These are phyloP conservation scores for Nyssa sinensis DNA, from an alignment of 148 eudicot species.

Conservation along the genomic window DNA sequence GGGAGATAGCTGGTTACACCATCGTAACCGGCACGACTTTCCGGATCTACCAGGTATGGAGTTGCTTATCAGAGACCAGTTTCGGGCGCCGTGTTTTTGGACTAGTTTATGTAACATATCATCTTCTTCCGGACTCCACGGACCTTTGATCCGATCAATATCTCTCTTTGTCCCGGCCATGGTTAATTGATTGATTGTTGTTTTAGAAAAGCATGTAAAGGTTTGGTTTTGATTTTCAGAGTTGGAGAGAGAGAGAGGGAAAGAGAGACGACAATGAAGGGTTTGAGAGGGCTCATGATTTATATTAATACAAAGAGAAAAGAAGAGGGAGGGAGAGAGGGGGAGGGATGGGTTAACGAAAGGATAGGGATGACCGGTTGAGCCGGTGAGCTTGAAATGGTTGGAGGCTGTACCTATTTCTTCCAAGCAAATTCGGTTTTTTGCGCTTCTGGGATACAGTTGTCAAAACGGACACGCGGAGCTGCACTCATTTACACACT, in stretches of 20 bases:
- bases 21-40: slow-evolving; percentile 54
- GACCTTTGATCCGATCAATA: too few relatives aligned
- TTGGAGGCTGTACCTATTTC: slow-evolving; percentile 21
- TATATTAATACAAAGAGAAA: slow-evolving; percentile 8
- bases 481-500: slow-evolving; percentile 26
- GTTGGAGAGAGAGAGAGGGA: too few relatives aligned
- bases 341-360: slow-evolving; percentile 19
- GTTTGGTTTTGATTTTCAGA: neutral
- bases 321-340: neutral
- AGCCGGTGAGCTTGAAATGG: slow-evolving; percentile 4
- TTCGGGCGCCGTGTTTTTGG: slow-evolving; percentile 57
- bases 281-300: neutral
- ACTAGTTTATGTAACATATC: too few relatives aligned
- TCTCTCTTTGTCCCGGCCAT: slow-evolving; percentile 21
- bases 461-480: slow-evolving; percentile 50
- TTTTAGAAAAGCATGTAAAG: neutral
- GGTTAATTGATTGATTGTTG: neutral
- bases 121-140: too few relatives aligned
- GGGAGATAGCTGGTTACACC: too few relatives aligned
- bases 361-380: slow-evolving; percentile 14
- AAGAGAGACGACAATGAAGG: neutral
- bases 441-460: slow-evolving; percentile 49
- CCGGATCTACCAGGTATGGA: slow-evolving; percentile 68
- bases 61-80: slow-evolving; percentile 67
- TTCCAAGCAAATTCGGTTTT: slow-evolving; percentile 41